Evolutionary conservation across 2,329 filamentous ascomycete genomes (phyloP), one percentile per base, ranked within the genome.

Genomic region (Aphanocladium album): DNA sequence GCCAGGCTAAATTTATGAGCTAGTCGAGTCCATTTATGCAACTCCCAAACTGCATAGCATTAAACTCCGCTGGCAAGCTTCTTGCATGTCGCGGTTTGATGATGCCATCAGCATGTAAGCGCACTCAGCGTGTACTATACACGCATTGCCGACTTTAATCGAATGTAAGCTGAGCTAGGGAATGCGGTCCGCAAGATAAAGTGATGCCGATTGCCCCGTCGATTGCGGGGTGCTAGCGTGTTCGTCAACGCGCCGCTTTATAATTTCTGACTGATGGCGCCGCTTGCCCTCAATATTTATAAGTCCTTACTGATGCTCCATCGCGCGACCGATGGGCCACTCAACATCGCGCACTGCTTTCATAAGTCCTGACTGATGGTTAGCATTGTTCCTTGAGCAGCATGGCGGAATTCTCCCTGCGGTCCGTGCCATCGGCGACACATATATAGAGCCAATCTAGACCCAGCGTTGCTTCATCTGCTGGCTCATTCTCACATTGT

Each of bases 311-410:
- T 46, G 43, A 46, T 46, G 43, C 19, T 12, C 43, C 43, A 46
- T 46, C 2, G 19, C 12, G 14, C 21, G 19, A 23, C 19, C 43
- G 11, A 25, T 25, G 19, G 7, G 43, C 51, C 37, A 54, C 43
- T 54, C 27, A 30, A 4, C 16, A 21, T 45, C n/a, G 17, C 5
- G 27, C 3, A 5, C 12, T 39, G 7, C 9, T 37, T 52, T 37
- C n/a, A 12, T 52, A 52, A 52, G 33, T 25, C 17, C 41, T 46
- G 39, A 56, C 53, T 56, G 53, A 56, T 56, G n/a, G 12, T 56
- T 45, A 46, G 37, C 23, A 56, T 46, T 5, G 12, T 12, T 8
- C 4, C 5, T 3, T 17, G 23, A 19, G 35, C 6, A 39, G 16
- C 4, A 39, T 12, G 12, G 35, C 35, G 6, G 12, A 11, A 39